These are phyloP conservation scores for Pleurotus tuber-regium DNA, from an alignment of 768 basidiomycete genomes.

Conservation along the genomic window DNA sequence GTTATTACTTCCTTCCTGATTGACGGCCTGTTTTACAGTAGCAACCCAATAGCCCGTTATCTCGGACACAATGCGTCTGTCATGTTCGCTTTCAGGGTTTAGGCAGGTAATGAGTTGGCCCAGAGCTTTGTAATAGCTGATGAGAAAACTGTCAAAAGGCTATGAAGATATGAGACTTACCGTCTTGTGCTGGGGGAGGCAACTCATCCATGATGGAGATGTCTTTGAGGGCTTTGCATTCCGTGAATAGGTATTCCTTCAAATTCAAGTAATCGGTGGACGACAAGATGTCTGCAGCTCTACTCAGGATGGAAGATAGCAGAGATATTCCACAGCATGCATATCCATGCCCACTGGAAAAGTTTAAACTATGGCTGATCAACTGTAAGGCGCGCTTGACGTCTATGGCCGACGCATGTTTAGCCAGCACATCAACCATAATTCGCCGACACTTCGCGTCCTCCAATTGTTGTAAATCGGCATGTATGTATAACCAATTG, in stretches of 20 bases:
- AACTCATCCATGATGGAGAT: constrained; percentile 30
- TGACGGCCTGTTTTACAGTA: constrained; percentile 13
- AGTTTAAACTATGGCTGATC: constrained; percentile 32
- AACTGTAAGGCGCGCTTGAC: constrained; percentile 36
- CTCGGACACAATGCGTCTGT: constrained; percentile 37
- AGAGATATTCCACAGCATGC: constrained; percentile 32
- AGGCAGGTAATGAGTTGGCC: constrained; percentile 38
- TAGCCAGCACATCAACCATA: constrained; percentile 34
- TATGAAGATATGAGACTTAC: constrained; percentile 27
- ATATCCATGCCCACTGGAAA: constrained; percentile 11
- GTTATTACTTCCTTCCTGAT: neutral
- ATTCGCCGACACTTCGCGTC: constrained; percentile 28
- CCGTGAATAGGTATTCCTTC: constrained; percentile 39
- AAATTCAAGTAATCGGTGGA: constrained; percentile 29
- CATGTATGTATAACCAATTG: constrained; percentile 42
- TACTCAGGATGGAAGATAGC: constrained; percentile 33
- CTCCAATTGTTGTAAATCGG: constrained; percentile 20
- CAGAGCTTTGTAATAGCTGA: constrained; percentile 34
- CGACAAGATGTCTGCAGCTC: constrained; percentile 24
- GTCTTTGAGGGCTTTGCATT: constrained; percentile 27
- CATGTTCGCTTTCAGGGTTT: constrained; percentile 29
- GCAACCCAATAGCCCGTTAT: constrained; percentile 43
- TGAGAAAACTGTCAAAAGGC: neutral
- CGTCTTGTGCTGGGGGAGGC: constrained; percentile 27
- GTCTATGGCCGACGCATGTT: constrained; percentile 19